Evolutionary conservation across 1,284 basidiomycete species (phyloP).

Genomic region (Leccinum proliferum): DNA sequence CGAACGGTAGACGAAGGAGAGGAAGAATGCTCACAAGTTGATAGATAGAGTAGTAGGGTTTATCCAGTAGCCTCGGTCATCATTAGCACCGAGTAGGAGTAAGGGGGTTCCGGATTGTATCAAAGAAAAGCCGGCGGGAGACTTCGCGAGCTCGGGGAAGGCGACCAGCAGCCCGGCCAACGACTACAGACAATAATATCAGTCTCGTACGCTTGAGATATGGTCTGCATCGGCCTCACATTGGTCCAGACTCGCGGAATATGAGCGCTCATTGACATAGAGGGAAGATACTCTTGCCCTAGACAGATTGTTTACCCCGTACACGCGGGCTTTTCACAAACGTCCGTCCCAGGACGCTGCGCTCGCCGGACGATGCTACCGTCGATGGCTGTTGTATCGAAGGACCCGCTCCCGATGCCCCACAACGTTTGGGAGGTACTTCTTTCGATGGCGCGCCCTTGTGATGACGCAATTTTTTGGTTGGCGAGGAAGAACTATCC

Average conservation of each 20-base stretch:
- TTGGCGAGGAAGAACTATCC: neutral
- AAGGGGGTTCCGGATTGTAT: slow-evolving; percentile 26
- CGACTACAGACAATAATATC: slow-evolving; percentile 18
- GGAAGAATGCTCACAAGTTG: slow-evolving; percentile 17
- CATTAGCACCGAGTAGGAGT: slow-evolving; percentile 14
- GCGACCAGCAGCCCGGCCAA: slow-evolving; percentile 12
- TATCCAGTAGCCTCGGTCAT: slow-evolving; percentile 15
- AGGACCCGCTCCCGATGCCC: neutral
- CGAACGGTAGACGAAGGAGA: neutral
- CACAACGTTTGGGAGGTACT: neutral
- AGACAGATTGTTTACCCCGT: neutral
- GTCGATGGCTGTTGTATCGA: neutral
- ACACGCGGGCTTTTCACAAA: slow-evolving; percentile 10
- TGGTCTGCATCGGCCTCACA: slow-evolving; percentile 14
- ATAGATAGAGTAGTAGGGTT: slow-evolving; percentile 16
- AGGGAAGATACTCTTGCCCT: neutral
- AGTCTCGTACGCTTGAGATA: slow-evolving; percentile 5
- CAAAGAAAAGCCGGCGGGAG: slow-evolving; percentile 22
- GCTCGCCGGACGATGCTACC: neutral
- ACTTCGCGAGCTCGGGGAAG: slow-evolving; percentile 23
- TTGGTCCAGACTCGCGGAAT: slow-evolving; percentile 25
- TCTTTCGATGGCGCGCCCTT: neutral
- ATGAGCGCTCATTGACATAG: neutral
- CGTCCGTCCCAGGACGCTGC: slow-evolving; percentile 13
- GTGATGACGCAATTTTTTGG: neutral